Percentiles rank a stretch among this genome's conserved stretches.
Evolutionary conservation across 441 rosid species (phyloP).

Genomic region (Manihot esculenta): DNA sequence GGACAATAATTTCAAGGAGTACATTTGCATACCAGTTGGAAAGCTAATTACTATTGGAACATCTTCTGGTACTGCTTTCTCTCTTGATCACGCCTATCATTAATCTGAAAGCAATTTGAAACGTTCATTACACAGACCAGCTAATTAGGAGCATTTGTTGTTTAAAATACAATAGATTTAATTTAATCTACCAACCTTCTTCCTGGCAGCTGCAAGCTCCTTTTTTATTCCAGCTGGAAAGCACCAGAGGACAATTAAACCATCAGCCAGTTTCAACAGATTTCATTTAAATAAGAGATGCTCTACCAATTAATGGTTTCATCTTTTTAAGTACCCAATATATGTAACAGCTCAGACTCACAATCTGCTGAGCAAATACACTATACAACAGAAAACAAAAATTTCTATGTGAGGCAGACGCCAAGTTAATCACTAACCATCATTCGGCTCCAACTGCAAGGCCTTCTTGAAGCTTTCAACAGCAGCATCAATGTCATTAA

Average conservation of each 20-base stretch:
- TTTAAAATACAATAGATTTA: constrained; percentile 1
- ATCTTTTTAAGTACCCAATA: no score
- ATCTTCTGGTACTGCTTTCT: constrained; percentile 70
- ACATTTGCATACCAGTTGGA: constrained; percentile 27
- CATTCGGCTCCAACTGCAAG: constrained; percentile 83
- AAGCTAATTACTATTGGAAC: constrained; percentile 43
- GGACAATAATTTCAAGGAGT: constrained; percentile 8
- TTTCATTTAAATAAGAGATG: not conserved
- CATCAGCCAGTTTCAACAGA: constrained; percentile 14
- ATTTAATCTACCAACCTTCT: constrained; percentile 54
- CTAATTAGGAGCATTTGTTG: not conserved
- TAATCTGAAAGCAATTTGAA: constrained; percentile 45
- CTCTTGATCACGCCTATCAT: constrained; percentile 58
- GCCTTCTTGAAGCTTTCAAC: constrained; percentile 93
- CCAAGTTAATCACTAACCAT: constrained; percentile 44
- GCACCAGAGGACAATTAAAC: constrained; percentile 19
- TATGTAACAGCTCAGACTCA: no score
- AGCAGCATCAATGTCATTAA: constrained; percentile 84
- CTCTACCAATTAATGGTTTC: no score
- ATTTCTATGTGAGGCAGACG: not conserved
- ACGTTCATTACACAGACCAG: constrained; percentile 8
- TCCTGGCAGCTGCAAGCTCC: constrained; percentile 77
- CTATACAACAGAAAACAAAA: no score
- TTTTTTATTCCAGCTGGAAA: constrained; percentile 73
- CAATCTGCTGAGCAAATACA: no score